Percentiles rank a stretch among this genome's conserved stretches.
Conservation (phyloP, 345 rosid species). For the Diplotaxis tenuifolia region DNA sequence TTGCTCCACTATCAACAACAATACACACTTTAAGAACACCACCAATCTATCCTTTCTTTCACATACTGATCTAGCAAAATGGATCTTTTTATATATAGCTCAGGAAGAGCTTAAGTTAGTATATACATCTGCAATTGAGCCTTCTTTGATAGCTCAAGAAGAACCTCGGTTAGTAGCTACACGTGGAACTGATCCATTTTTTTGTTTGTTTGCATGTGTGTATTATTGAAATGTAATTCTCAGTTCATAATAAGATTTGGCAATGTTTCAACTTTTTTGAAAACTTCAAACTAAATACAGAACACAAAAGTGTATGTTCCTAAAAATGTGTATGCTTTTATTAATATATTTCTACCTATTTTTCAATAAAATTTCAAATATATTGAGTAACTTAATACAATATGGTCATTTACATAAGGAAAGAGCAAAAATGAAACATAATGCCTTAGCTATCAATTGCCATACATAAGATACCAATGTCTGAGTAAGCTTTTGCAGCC, state of each 20-base stretch:
- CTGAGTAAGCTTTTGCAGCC: not conserved
- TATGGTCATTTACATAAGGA: not conserved
- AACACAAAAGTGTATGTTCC: not conserved
- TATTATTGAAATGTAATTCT: not conserved
- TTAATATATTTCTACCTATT: not conserved
- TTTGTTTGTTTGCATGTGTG: too few relatives aligned
- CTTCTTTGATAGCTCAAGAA: not conserved
- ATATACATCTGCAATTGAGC: not conserved
- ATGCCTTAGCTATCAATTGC: not conserved
- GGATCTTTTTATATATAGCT: not conserved
- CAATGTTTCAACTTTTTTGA: not conserved
- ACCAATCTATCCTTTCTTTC: not conserved
- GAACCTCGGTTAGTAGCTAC: not conserved
- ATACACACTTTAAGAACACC: not conserved
- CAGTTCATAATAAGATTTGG: not conserved
- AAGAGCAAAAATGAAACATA: not conserved
- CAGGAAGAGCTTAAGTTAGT: not conserved
- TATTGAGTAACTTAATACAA: not conserved
- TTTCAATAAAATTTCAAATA: too few relatives aligned
- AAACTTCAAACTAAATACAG: not conserved
- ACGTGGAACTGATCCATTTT: not conserved
- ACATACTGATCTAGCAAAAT: not conserved
- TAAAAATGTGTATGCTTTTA: not conserved
- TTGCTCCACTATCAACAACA: not conserved
- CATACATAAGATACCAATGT: not conserved